phyloP scores from a whole-genome alignment of 2,329 filamentous ascomycete species.

The Aspergillus fumigatiaffinis region DNA sequence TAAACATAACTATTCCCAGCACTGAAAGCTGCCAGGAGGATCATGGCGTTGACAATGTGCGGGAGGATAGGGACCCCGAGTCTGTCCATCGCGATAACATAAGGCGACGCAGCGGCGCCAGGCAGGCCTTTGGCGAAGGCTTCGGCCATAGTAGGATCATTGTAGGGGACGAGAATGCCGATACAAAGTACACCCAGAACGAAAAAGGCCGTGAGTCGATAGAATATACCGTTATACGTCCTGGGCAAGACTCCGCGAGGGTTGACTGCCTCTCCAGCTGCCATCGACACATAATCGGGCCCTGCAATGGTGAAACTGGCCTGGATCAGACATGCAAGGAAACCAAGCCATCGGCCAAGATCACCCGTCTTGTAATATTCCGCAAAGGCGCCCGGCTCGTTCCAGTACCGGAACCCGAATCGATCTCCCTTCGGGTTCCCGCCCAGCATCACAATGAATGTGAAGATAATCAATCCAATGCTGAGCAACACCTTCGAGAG shows the following conservation, averaged over 20 bases:
- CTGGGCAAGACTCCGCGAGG: slow-evolving; percentile 66
- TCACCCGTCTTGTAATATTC: slow-evolving; percentile 60
- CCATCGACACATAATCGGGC: slow-evolving; percentile 62
- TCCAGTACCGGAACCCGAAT: slow-evolving; percentile 70
- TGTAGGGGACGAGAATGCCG: slow-evolving; percentile 67
- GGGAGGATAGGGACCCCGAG: slow-evolving; percentile 61
- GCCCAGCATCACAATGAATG: slow-evolving; percentile 78
- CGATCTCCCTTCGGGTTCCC: slow-evolving; percentile 70
- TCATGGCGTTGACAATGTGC: slow-evolving; percentile 69
- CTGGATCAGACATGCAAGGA: slow-evolving; percentile 69
- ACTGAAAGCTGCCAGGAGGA: slow-evolving; percentile 64
- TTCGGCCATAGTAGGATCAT: slow-evolving; percentile 58
- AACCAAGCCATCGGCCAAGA: slow-evolving; percentile 71
- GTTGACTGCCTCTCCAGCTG: slow-evolving; percentile 67
- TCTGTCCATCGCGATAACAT: slow-evolving; percentile 64
- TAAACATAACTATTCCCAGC: slow-evolving; percentile 68
- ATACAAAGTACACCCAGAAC: slow-evolving; percentile 69
- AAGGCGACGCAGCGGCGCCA: slow-evolving; percentile 68
- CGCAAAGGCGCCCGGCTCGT: slow-evolving; percentile 64
- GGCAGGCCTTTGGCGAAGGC: slow-evolving; percentile 58
- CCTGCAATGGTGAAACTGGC: slow-evolving; percentile 66
- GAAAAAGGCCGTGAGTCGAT: slow-evolving; percentile 71
- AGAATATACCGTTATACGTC: slow-evolving; percentile 76
- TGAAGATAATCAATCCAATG: slow-evolving; percentile 68
- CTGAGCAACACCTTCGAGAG: slow-evolving; percentile 70